A percentile compares a stretch with the other conserved stretches of the same genome.
phyloP scores from a whole-genome alignment of 805 yeast genomes.

The Cyberlindnera samutprakarnensis region DNA sequence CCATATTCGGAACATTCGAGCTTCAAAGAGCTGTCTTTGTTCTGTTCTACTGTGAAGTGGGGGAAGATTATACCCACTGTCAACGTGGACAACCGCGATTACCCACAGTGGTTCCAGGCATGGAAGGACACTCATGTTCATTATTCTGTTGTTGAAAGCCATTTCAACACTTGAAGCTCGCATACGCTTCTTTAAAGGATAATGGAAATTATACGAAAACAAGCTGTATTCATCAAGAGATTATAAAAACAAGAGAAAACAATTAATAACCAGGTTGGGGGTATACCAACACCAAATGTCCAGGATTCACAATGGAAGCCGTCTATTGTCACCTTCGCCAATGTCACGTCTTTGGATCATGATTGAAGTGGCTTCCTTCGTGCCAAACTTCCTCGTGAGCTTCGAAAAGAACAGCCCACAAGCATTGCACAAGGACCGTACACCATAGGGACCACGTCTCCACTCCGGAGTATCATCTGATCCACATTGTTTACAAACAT shows the following conservation, averaged over 20 bases:
- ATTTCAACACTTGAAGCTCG: slow-evolving; percentile 5
- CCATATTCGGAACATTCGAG: slow-evolving; percentile 97
- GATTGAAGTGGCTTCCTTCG: slow-evolving; percentile 20
- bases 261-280: too few species aligned
- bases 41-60: slow-evolving; percentile 47
- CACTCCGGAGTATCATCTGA: slow-evolving; percentile 81
- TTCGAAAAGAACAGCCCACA: slow-evolving; percentile 78
- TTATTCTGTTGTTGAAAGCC: slow-evolving; percentile 5
- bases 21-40: slow-evolving; percentile 66
- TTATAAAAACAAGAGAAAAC: too few species aligned
- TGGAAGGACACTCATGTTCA: slow-evolving; percentile 10
- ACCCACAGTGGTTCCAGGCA: slow-evolving; percentile 13
- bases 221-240: too few species aligned
- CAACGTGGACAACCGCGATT: slow-evolving; percentile 28
- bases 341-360: slow-evolving; percentile 18
- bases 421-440: slow-evolving; percentile 81
- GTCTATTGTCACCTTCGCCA: slow-evolving; percentile 22
- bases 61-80: slow-evolving; percentile 74
- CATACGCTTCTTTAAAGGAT: too few species aligned
- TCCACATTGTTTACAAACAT: slow-evolving; percentile 61
- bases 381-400: slow-evolving; percentile 41
- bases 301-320: slow-evolving; percentile 19
- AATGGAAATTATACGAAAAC: too few species aligned
- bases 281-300: too few species aligned
- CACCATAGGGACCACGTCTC: slow-evolving; percentile 86